Evolutionary conservation across 805 yeast genomes (phyloP).

Genomic region (Kuraishia hungarica): DNA sequence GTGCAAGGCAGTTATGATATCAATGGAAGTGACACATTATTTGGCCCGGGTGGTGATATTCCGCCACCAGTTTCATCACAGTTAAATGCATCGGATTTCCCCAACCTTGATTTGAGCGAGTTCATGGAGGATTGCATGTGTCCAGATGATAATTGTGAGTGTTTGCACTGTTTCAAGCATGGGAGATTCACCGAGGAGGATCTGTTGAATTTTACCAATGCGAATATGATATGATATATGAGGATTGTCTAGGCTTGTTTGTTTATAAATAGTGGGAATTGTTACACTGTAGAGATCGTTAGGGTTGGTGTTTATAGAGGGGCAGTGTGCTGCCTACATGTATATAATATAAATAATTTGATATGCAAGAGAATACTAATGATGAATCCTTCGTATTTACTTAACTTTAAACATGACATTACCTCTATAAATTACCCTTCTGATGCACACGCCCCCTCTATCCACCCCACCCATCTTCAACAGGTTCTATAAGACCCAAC

Average conservation of each 20-base stretch:
- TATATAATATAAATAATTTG: not conserved
- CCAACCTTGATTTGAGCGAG: slow-evolving; percentile 11
- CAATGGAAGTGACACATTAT: not conserved
- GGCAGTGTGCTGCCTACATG: not conserved
- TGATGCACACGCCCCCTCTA: not conserved
- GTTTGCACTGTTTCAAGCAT: slow-evolving; percentile 23
- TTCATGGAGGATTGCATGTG: slow-evolving; percentile 21
- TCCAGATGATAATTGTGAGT: slow-evolving; percentile 21
- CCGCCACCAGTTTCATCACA: not conserved
- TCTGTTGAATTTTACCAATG: not conserved
- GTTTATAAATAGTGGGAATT: not conserved
- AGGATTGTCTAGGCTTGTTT: not conserved
- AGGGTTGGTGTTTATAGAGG: too few relatives aligned
- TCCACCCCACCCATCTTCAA: not conserved
- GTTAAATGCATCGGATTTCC: not conserved
- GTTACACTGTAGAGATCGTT: too few relatives aligned
- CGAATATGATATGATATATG: not conserved
- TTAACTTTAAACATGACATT: not conserved
- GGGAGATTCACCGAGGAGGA: slow-evolving; percentile 11
- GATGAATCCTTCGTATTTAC: not conserved
- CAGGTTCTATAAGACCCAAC: slow-evolving; percentile 1
- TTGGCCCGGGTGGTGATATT: not conserved
- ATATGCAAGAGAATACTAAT: not conserved
- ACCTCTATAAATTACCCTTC: too few relatives aligned
- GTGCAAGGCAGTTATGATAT: slow-evolving; percentile 7